phyloP scores from a whole-genome alignment of 441 rosid species.

The Aquilaria agallochum region DNA sequence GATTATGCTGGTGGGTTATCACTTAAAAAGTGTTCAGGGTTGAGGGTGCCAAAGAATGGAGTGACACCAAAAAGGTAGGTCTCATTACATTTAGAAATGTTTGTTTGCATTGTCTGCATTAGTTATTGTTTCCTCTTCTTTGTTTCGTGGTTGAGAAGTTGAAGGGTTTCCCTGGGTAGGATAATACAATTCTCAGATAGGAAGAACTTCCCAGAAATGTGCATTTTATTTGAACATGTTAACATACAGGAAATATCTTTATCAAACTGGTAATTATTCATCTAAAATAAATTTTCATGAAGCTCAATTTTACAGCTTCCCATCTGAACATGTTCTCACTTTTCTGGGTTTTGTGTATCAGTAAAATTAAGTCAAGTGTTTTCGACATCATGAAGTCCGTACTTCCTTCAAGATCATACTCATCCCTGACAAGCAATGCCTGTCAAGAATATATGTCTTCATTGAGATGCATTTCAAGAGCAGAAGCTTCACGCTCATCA shows the following conservation, averaged over 20 bases:
- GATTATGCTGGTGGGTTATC: slow-evolving; percentile 17
- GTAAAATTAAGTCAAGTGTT: slow-evolving; percentile 40
- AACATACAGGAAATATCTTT: too few relatives aligned
- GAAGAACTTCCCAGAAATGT: too few relatives aligned
- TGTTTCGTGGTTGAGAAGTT: too few relatives aligned
- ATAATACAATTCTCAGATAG: too few relatives aligned
- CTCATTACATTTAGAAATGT: slow-evolving; percentile 9
- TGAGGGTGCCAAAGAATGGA: slow-evolving; percentile 26
- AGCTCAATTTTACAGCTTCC: too few relatives aligned
- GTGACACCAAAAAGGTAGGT: slow-evolving; percentile 35
- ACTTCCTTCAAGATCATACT: slow-evolving; percentile 50
- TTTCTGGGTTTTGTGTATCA: slow-evolving; percentile 21
- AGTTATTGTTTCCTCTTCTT: too few relatives aligned
- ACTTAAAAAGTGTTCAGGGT: slow-evolving; percentile 26
- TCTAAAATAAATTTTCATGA: too few relatives aligned
- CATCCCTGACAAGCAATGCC: slow-evolving; percentile 56
- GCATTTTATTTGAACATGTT: too few relatives aligned
- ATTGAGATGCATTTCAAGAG: slow-evolving; percentile 59
- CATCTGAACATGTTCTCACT: too few relatives aligned
- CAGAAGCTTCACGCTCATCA: slow-evolving; percentile 55
- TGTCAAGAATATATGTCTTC: slow-evolving; percentile 74
- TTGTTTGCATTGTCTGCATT: slow-evolving; percentile 4
- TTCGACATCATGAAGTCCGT: slow-evolving; percentile 41
- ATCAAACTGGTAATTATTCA: too few relatives aligned
- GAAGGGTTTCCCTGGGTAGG: too few relatives aligned